Evolutionary conservation across 139 green algal genomes (phyloP), one percentile per base, ranked within the genome.

Genomic region (Nannochloris sp.): DNA sequence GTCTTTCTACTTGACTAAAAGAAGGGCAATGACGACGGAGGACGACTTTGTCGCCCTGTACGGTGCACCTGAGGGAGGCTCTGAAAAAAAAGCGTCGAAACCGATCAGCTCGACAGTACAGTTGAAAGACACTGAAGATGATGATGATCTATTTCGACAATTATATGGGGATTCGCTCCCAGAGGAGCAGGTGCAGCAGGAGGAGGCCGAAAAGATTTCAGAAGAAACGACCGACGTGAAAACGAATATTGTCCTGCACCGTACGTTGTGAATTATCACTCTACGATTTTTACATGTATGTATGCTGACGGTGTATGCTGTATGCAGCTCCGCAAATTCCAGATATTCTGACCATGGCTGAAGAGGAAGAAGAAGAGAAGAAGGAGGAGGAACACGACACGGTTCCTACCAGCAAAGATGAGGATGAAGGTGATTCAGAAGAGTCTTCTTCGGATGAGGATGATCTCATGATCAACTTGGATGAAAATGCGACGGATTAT

Each of bases 81-180:
- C 23, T 57, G 49, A 57, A 3, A 57, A 25, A 40, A 40, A 40
- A 11, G 8, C 34, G 34, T 12, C 34, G 14, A 40, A 40, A 8
- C 34, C 57, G 2, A 8, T 51, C n/a, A 3, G 19, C 11, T 27
- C 57, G 18, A 18, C 27, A 51, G 36, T 27, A 14, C n/a, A 18
- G 14, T 16, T 29, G 18, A 51, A 81, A 78, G 31, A 55, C 76
- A 29, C 80, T 80, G 49, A 86, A 46, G 54, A 71, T 4, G 63
- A 60, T 18, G 63, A 71, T n/a, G 62, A 62, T 19, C n/a, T 76
- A 23, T 76, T 72, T 58, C 3, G 15, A 57, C 46, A 71, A 46
- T 64, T 76, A 2, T 76, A 76, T 57, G 70, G 70, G 14, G 57
- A 68, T 21, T 15, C 34, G 34, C 34, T 53, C 6, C 46, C 46